Evolutionary conservation across 2,329 filamentous ascomycete genomes (phyloP).

Genomic region (Epichloe sibirici): DNA sequence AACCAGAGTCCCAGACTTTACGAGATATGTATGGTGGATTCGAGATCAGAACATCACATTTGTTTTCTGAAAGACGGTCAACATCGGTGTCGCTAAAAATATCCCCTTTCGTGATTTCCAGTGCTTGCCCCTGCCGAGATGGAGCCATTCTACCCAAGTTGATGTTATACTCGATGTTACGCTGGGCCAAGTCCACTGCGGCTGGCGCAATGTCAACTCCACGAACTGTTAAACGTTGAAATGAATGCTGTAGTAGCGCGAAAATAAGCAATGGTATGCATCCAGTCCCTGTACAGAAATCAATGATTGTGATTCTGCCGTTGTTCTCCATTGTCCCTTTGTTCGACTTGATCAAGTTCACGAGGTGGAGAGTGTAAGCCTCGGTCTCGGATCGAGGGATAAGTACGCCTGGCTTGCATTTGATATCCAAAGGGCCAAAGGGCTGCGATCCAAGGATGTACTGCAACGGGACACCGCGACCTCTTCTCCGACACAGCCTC

Average conservation of each 20-base stretch:
- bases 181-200: constrained; percentile 52
- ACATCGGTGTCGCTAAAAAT: constrained; percentile 34
- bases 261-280: constrained; percentile 76
- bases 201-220: constrained; percentile 62
- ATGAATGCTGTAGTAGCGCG: constrained; percentile 38
- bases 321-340: constrained; percentile 5
- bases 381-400: constrained; percentile 77
- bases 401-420: constrained; percentile 64
- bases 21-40: constrained; percentile 88
- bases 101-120: constrained; percentile 36
- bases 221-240: constrained; percentile 34
- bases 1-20: constrained; percentile 25
- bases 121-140: constrained; percentile 10
- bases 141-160: constrained; percentile 13
- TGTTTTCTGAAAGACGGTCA: constrained; percentile 10
- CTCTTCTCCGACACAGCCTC: constrained; percentile 35
- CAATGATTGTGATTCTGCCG: constrained; percentile 49
- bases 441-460: constrained; percentile 83
- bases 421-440: constrained; percentile 72
- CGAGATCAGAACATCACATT: constrained; percentile 59
- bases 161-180: constrained; percentile 56
- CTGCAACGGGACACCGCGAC: constrained; percentile 64
- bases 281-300: constrained; percentile 83
- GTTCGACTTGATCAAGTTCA: constrained; percentile 26
- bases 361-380: constrained; percentile 48